These are phyloP conservation scores for Boletus vermiculosoides DNA, from an alignment of 768 basidiomycete species.

Conservation along the genomic window DNA sequence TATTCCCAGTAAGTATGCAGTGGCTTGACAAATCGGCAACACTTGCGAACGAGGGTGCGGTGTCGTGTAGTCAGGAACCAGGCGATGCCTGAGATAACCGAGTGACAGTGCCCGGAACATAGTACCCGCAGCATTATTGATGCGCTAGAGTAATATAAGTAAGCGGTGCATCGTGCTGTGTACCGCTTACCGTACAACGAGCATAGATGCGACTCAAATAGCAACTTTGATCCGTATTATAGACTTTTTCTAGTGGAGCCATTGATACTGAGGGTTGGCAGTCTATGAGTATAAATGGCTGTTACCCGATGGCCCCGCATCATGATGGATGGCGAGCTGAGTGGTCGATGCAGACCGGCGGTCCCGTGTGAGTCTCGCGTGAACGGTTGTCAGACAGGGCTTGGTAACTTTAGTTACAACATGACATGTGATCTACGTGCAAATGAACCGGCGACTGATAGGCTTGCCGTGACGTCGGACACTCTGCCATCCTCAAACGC, in stretches of 20 bases:
- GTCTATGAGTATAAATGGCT: constrained; percentile 1
- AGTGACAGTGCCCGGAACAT: constrained; percentile 11
- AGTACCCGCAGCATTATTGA: constrained; percentile 4
- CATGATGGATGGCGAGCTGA: not conserved
- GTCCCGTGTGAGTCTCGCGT: not conserved
- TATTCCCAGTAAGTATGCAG: not conserved
- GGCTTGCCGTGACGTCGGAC: not conserved
- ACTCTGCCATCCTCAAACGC: not conserved
- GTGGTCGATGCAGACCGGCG: not conserved
- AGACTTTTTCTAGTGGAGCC: not conserved
- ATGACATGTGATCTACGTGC: not conserved
- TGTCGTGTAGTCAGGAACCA: constrained; percentile 16
- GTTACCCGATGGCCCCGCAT: not conserved
- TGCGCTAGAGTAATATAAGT: not conserved
- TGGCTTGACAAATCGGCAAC: constrained; percentile 7
- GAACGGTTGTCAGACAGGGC: not conserved
- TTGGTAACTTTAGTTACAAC: not conserved
- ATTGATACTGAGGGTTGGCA: not conserved
- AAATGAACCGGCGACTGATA: not conserved
- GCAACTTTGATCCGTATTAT: constrained; percentile 2
- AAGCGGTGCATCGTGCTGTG: constrained; percentile 13
- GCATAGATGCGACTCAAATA: not conserved
- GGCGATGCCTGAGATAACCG: constrained; percentile 14
- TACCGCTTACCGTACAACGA: not conserved
- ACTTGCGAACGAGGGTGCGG: constrained; percentile 7